Conservation (phyloP, 495 filamentous ascomycete species). For the Annulohypoxylon bovei region DNA sequence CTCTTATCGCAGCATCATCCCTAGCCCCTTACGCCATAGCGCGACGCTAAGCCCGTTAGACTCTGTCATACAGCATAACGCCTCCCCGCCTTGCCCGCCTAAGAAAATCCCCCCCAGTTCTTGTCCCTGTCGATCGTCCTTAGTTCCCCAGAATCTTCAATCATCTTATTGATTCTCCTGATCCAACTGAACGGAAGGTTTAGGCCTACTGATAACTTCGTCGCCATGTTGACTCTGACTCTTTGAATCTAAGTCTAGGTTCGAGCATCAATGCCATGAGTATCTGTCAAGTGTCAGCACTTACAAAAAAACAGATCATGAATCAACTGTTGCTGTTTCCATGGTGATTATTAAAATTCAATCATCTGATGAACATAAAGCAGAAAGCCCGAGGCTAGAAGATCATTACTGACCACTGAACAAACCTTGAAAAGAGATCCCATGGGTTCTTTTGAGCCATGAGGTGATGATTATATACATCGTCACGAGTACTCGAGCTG, state of each 20-base stretch:
- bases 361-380: slow-evolving; percentile 1
- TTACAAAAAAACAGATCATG: neutral
- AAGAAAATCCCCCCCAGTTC: slow-evolving; percentile 8
- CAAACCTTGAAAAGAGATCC: neutral
- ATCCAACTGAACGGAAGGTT: slow-evolving; percentile 7
- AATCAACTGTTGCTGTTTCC: neutral
- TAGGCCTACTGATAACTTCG: neutral
- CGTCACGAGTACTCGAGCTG: neutral
- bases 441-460: neutral
- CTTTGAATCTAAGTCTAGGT: neutral
- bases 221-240: slow-evolving; percentile 1
- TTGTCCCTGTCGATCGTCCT: slow-evolving; percentile 32
- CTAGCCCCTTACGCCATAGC: slow-evolving; percentile 5
- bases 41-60: neutral
- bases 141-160: slow-evolving; percentile 21
- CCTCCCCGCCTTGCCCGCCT: neutral
- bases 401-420: neutral
- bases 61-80: neutral
- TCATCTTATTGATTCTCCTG: neutral
- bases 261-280: neutral
- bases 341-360: neutral
- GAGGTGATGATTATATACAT: neutral
- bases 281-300: slow-evolving; percentile 9
- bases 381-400: neutral
- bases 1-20: slow-evolving; percentile 13